Base-by-base conservation (phyloP, 1,139 yeast genomes). In the Zygotorulaspora mrakii region DNA sequence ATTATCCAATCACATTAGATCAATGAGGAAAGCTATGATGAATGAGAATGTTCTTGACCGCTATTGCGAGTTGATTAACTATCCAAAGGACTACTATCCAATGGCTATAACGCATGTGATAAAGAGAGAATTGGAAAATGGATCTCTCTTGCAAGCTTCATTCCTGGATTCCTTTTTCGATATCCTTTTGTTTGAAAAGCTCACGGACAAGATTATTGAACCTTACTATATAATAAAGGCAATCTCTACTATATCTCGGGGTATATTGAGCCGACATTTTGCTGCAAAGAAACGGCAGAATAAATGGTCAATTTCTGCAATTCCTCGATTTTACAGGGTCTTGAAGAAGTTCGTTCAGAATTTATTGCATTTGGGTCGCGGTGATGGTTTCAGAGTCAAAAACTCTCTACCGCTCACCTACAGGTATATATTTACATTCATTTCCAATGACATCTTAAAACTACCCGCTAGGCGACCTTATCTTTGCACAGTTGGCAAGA, bases 151-250 rank as follows among this genome's bases (percentile, higher is more conserved):
- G 18, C 54, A 54, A 31, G 33, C 33, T 4, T 28, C 48, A 9
- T 53, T 54, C 28, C 13, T 52, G 3, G 46, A 51, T n/a, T 48
- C 57, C 1, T 24, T 58, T 11, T 32, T 50, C 9, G 45, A 51
- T 31, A 47, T 51, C 28, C 35, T 57, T n/a, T 10, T 59, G 5
- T 32, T 57, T 9, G 58, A 54, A 2, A 47, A 49, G 18, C 28
- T 59, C 8, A 24, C 52, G 18, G 53, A 54, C 24, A 55, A 49
- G 30, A 26, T 49, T 4, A 40, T 43, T 1, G 62, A 57, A 14
- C 62, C 64, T 7, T 53, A 50, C 29, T 50, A 49, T 37, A 14
- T 55, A 2, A 29, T 59, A 3, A 45, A 47, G 7, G 49, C 46
- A 1, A 35, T 56, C 4, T 41, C 31, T 5, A 49, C 50, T 16